These are phyloP conservation scores for Capronia coronata DNA, from an alignment of 2,329 filamentous ascomycete species.

Conservation along the genomic window DNA sequence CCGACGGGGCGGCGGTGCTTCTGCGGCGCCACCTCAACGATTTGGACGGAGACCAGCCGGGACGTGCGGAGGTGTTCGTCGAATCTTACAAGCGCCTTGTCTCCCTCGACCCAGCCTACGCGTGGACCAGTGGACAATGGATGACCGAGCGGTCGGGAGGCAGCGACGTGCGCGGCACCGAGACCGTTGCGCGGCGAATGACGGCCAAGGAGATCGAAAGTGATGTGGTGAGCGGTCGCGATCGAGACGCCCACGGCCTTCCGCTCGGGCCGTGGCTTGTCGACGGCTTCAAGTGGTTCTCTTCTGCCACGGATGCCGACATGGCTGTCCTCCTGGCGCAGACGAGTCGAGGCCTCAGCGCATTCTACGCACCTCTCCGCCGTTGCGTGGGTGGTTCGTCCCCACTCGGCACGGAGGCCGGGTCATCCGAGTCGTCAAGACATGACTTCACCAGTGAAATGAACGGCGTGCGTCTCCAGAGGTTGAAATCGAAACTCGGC, in stretches of 20 bases:
- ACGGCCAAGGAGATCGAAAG: conserved; percentile 13
- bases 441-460: conserved; percentile 16
- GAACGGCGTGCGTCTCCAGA: conserved; percentile 62
- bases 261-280: conserved; percentile 50
- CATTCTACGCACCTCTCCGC: conserved; percentile 59
- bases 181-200: conserved; percentile 31
- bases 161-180: conserved; percentile 34
- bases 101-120: conserved; percentile 29
- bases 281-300: conserved; percentile 67
- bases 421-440: neutral
- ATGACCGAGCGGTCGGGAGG: conserved; percentile 37
- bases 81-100: conserved; percentile 29
- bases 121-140: conserved; percentile 37
- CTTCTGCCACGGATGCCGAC: conserved; percentile 58
- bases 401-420: neutral
- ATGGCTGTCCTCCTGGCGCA: conserved; percentile 60
- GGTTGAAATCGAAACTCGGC: conserved; percentile 67
- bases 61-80: conserved; percentile 26
- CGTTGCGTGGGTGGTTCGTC: conserved; percentile 8
- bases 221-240: conserved; percentile 19
- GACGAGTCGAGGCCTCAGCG: conserved; percentile 50
- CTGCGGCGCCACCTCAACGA: conserved; percentile 17
- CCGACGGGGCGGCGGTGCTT: conserved; percentile 36
- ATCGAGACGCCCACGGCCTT: conserved; percentile 31
- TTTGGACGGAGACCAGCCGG: conserved; percentile 15